A percentile compares a stretch with the other conserved stretches of the same genome.
These are phyloP conservation scores for Pontederia paniculata DNA, from an alignment of 176 grass and related monocot species.

Conservation along the genomic window DNA sequence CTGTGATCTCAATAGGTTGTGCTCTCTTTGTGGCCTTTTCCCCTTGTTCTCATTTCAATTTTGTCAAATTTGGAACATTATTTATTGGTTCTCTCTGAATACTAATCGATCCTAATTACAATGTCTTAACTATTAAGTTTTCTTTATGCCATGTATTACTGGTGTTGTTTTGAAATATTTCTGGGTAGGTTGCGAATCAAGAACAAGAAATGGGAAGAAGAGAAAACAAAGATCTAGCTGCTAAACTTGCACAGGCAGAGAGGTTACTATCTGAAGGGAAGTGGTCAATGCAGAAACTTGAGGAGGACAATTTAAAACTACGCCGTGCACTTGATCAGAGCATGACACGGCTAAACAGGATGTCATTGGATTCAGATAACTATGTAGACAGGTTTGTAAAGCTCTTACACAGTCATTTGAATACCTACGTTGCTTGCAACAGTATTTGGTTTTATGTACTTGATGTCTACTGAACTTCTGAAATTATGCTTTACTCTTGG, in stretches of 20 bases:
- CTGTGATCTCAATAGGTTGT: no score
- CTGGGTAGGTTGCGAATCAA: constrained; percentile 61
- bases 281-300: constrained; percentile 73
- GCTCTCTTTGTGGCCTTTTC: constrained; percentile 2
- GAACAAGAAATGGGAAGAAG: constrained; percentile 49
- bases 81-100: neutral
- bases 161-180: neutral
- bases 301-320: constrained; percentile 93
- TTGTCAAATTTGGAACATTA: constrained; percentile 14
- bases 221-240: constrained; percentile 51
- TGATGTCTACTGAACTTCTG: no score
- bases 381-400: constrained; percentile 70
- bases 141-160: neutral
- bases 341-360: constrained; percentile 80
- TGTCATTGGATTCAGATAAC: constrained; percentile 98
- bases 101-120: no score
- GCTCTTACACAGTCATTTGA: neutral
- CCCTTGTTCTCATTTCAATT: constrained; percentile 16
- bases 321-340: constrained; percentile 72
- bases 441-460: no score
- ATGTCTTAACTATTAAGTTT: no score
- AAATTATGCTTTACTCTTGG: no score
- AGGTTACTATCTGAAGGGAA: constrained; percentile 66
- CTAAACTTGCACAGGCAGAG: constrained; percentile 65
- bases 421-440: neutral